A percentile compares a stretch with the other conserved stretches of the same genome.
Evolutionary conservation across 2,329 filamentous ascomycete species (phyloP).

Genomic region (Claviceps fusiformis): DNA sequence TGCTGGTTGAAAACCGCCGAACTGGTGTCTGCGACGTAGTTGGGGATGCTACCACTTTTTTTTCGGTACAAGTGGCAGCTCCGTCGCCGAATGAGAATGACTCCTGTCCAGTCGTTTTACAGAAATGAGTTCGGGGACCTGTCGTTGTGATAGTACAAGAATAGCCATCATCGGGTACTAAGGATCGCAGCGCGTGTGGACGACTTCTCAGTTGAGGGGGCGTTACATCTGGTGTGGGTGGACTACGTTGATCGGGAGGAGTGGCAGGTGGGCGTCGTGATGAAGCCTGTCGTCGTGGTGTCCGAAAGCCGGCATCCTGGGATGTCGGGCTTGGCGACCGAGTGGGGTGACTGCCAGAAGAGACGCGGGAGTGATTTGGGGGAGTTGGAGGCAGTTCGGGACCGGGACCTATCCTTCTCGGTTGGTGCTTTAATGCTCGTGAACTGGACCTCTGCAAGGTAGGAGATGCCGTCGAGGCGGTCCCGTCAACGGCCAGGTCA

Average conservation of each 20-base stretch:
- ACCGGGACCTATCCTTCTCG: conserved; percentile 27
- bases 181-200: conserved; percentile 31
- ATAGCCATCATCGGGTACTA: conserved; percentile 31
- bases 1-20: conserved; percentile 21
- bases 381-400: conserved; percentile 49
- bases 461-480: background rate
- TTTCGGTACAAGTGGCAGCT: conserved; percentile 28
- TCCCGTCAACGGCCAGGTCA: conserved; percentile 16
- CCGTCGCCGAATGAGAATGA: conserved; percentile 50
- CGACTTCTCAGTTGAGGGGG: conserved; percentile 43
- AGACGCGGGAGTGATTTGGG: conserved; percentile 44
- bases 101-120: conserved; percentile 56
- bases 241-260: conserved; percentile 51
- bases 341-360: conserved; percentile 36
- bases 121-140: conserved; percentile 55
- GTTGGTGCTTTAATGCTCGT: conserved; percentile 27
- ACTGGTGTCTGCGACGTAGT: conserved; percentile 32
- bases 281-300: conserved; percentile 24
- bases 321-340: conserved; percentile 28
- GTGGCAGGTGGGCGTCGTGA: conserved; percentile 36
- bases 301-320: conserved; percentile 24
- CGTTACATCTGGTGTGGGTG: conserved; percentile 63
- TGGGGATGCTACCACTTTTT: conserved; percentile 24
- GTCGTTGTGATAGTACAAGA: conserved; percentile 41
- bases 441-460: conserved; percentile 18